Percentiles rank a stretch among this genome's conserved stretches.
These are phyloP conservation scores for Pseudonectria buxi DNA, from an alignment of 2,329 filamentous ascomycete species.

Conservation along the genomic window DNA sequence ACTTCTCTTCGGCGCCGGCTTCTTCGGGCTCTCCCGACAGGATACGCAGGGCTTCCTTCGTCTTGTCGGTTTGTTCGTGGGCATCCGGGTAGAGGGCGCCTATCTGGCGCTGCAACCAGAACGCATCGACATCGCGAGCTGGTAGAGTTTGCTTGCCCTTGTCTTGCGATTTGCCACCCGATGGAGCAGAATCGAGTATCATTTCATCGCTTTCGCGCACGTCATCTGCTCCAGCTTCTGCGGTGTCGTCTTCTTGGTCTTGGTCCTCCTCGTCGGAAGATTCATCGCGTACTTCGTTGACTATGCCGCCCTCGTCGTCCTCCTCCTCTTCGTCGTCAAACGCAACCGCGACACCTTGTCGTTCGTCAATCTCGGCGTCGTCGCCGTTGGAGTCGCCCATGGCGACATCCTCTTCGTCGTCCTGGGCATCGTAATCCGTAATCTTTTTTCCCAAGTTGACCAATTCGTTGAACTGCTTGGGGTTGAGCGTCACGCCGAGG, in stretches of 20 bases:
- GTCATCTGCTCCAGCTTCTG: constrained; percentile 41
- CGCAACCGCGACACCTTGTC: constrained; percentile 93
- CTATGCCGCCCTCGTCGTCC: constrained; percentile 69
- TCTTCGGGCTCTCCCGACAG: constrained; percentile 69
- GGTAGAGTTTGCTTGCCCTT: constrained; percentile 60
- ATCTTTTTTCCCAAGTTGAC: constrained; percentile 98
- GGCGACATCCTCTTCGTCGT: constrained; percentile 85
- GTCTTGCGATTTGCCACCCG: constrained; percentile 39
- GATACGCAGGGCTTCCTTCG: constrained; percentile 73
- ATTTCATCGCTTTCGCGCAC: constrained; percentile 69
- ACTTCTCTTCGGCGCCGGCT: constrained; percentile 70
- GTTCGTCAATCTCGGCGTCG: constrained; percentile 78
- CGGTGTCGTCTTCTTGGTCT: constrained; percentile 55
- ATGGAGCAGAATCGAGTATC: constrained; percentile 64
- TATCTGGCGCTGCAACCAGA: constrained; percentile 92
- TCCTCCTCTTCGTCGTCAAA: constrained; percentile 93
- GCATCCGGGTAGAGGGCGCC: constrained; percentile 83
- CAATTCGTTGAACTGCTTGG: constrained; percentile 94
- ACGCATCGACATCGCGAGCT: constrained; percentile 90
- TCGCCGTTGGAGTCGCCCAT: constrained; percentile 58
- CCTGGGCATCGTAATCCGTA: constrained; percentile 94
- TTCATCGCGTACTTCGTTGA: constrained; percentile 83
- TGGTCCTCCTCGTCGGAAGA: constrained; percentile 69
- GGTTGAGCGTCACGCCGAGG: constrained; percentile 70
- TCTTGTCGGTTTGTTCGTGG: constrained; percentile 90